Evolutionary conservation across 2,329 filamentous ascomycete species (phyloP), one percentile per base, ranked within the genome.

Genomic region (Dactylonectria estremocensis): DNA sequence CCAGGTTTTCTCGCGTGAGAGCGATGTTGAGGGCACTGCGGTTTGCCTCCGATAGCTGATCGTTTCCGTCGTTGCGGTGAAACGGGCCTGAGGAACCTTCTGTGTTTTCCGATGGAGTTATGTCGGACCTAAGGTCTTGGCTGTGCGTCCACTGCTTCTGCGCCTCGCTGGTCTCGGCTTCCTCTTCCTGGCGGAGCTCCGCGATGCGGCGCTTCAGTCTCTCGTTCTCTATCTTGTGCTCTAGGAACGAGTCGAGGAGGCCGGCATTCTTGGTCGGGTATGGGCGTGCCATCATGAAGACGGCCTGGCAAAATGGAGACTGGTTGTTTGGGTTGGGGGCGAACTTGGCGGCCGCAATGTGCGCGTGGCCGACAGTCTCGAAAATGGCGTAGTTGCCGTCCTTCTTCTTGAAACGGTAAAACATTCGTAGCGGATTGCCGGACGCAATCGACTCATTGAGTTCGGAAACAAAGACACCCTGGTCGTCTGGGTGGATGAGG

Each of bases 191-290:
- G 73, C 93, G 93, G 61, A 98, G 85, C 81, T 97, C 94, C 18
- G 92, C 91, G 69, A 98, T 97, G 49, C 94, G 90, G 74, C 94
- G 92, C 76, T 90, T 91, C 55, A 98, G 82, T 5, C 95, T 90
- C 83, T 97, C 95, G 76, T 98, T 97, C 80, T 98, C 95, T 61
- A 97, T 95, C 81, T 98, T 98, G 83, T 98, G 95, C 79, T 98
- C 95, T 31, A 98, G 86, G 76, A 98, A 98, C 0, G 95, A 97
- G 81, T 98, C 95, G 20, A 98, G 86, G 11, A 98, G 86, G 3
- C 89, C 89, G 1, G 94, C 92, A 77, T 95, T 97, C 82, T 93
- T 95, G 33, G 93, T 97, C 5, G 94, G 95, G 79, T 98, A 97
- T 1, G 93, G 93, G 20, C 95, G 89, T 9, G 94, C 91, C 91